Conservation (phyloP, 495 filamentous ascomycete genomes). For the Daldinia childiae region DNA sequence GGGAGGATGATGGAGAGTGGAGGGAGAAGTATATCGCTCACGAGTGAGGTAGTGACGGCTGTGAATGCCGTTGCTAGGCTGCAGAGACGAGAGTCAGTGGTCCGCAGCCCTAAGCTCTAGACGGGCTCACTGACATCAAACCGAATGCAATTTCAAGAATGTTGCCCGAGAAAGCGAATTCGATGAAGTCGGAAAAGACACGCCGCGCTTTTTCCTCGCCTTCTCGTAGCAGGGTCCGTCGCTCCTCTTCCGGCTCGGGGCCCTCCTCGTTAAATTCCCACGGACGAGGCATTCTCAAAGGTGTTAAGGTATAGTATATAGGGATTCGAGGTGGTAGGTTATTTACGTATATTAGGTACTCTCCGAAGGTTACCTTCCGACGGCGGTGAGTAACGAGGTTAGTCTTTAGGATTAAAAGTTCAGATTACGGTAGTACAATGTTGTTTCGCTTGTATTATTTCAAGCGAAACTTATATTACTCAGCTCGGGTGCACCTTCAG, state of each 20-base stretch:
- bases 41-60: conserved; percentile 74
- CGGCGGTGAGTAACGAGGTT: not conserved
- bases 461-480: not conserved
- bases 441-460: not conserved
- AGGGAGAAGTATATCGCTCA: conserved; percentile 74
- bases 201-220: conserved; percentile 51
- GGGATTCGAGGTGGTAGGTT: not conserved
- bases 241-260: conserved; percentile 42
- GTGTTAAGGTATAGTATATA: not conserved
- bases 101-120: not conserved
- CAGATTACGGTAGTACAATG: not conserved
- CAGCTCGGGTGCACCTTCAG: not conserved
- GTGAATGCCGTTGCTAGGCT: conserved; percentile 79
- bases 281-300: conserved; percentile 45
- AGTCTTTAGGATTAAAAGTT: not conserved
- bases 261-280: conserved; percentile 42
- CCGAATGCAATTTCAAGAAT: conserved; percentile 80
- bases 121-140: conserved; percentile 65
- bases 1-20: conserved; percentile 74
- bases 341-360: conserved; percentile 2
- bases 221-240: conserved; percentile 47
- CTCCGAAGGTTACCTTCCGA: conserved; percentile 4
- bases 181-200: conserved; percentile 69
- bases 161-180: conserved; percentile 78
- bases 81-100: conserved; percentile 19